Base-by-base conservation (phyloP, 2,329 filamentous ascomycete genomes). In the Atkinsonella hypoxylon region DNA sequence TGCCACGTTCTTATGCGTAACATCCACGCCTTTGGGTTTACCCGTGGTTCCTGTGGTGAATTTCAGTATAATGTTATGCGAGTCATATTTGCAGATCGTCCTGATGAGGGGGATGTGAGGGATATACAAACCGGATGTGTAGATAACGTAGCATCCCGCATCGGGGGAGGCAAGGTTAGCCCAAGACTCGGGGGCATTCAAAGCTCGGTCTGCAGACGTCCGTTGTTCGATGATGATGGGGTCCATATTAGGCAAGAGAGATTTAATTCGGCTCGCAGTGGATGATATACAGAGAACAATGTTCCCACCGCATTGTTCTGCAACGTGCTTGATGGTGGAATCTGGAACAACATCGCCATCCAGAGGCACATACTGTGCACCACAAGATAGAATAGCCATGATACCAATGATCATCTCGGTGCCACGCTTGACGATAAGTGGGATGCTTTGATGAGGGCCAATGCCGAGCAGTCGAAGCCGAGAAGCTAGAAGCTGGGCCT, bases 331-430 rank as follows among this genome's bases (percentile, higher is more conserved):
- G 26, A 81, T 65, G 2, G 72, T 71, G 17, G 67, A 64, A 47
- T 75, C 72, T 0, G 75, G 67, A 10, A 75, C 71, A 32, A 77
- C 68, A 6, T 74, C 73, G 36, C 77, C 77, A 53, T 82, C 79
- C 2, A 82, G 67, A 3, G 78, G 78, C 5, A 81, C 70, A 57
- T 82, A 82, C 55, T 82, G 77, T 13, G 73, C 78, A 18, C 78
- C 77, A 45, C 73, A 73, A 51, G 76, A 77, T 34, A 82, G 63
- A 17, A 80, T 67, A 2, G 76, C 77, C 50, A 78, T 66, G 46
- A 81, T 79, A 18, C 73, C 77, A 47, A 79, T 68, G 7, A 80
- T 63, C 75, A 81, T 78, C 55, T 78, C 75, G 45, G 77, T 62
- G 39, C 76, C 73, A 13, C 78, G 69, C 52, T 73, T 74, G 51